phyloP scores from a whole-genome alignment of 2,329 filamentous ascomycete species.

The Neocucurbitaria cava region DNA sequence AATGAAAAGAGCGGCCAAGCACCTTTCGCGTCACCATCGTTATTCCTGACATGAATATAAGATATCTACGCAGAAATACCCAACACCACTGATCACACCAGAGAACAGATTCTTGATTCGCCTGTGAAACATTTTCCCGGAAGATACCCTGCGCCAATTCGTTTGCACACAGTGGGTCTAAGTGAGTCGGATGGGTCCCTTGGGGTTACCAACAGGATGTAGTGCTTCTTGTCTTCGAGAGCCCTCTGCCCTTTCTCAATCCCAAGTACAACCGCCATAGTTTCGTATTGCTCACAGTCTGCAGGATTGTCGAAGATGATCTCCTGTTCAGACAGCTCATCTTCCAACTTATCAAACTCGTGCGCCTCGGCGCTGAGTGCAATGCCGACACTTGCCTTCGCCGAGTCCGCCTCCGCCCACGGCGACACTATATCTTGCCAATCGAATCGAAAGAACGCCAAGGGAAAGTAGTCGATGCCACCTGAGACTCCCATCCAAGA shows the following conservation, averaged over 20 bases:
- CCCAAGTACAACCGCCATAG: neutral
- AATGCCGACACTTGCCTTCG: neutral
- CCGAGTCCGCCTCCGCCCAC: neutral
- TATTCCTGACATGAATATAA: too few relatives aligned
- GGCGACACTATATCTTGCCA: slow-evolving; percentile 20
- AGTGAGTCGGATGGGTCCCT: neutral
- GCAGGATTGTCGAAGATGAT: neutral
- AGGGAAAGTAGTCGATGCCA: slow-evolving; percentile 20
- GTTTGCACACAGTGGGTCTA: neutral
- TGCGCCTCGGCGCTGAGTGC: neutral
- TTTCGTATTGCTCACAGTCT: neutral
- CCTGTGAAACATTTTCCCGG: neutral
- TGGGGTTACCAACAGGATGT: neutral
- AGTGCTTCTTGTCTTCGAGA: neutral
- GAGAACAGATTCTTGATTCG: neutral
- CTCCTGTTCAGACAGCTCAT: neutral
- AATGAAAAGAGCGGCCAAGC: too few relatives aligned
- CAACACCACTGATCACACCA: neutral
- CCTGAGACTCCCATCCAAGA: slow-evolving; percentile 25
- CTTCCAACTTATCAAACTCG: neutral
- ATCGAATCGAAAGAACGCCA: slow-evolving; percentile 6
- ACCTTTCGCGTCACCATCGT: too few relatives aligned
- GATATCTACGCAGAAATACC: too few relatives aligned
- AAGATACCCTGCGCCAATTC: slow-evolving; percentile 1
- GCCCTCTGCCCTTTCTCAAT: neutral